Evolutionary conservation across 1,284 basidiomycete species (phyloP), one percentile per base, ranked within the genome.

Genomic region (Coriolopsis trogii): DNA sequence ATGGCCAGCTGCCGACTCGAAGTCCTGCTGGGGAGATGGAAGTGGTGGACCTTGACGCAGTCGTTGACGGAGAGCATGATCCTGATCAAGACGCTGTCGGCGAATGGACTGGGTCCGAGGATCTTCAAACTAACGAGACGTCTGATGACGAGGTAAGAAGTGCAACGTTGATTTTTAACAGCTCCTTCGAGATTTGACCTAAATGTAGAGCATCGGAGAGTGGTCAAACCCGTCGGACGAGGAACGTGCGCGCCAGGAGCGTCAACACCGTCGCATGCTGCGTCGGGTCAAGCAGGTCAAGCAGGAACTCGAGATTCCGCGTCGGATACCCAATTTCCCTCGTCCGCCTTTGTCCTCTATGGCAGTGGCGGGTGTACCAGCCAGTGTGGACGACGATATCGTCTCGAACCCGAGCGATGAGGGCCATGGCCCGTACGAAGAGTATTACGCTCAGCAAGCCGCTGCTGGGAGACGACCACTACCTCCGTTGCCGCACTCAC

Each of bases 201-300:
- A 37, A 41, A 46, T 55, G 44, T 72, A 89, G 85, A 91, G 87
- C 60, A 85, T 90, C 44, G 89, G 88, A 25, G 89, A 92, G 72
- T 92, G 81, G 80, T 92, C 89, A n/a, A 92, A 92, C 63, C 89
- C 89, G 16, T 92, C 89, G 12, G 89, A 92, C 61, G 89, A 92
- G 68, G 89, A 92, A 65, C 78, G 85, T 29, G 89, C 85, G 3
- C 80, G 89, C 24, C 83, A 84, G 57, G 71, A 79, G 28, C 81
- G 88, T 34, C 69, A 80, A 24, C 79, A 86, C 36, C 81, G 84
- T 34, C 82, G 85, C 42, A 67, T 80, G 51, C 72, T 80, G 51
- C 79, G 80, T 12, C 77, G 77, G 40, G 61, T 63, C 15, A 70
- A 72, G 49, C 70, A 74, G 28, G 55, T 63, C 9, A 64, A 63